These are phyloP conservation scores for Scedosporium apiospermum DNA, from an alignment of 2,329 filamentous ascomycete species.

Conservation along the genomic window DNA sequence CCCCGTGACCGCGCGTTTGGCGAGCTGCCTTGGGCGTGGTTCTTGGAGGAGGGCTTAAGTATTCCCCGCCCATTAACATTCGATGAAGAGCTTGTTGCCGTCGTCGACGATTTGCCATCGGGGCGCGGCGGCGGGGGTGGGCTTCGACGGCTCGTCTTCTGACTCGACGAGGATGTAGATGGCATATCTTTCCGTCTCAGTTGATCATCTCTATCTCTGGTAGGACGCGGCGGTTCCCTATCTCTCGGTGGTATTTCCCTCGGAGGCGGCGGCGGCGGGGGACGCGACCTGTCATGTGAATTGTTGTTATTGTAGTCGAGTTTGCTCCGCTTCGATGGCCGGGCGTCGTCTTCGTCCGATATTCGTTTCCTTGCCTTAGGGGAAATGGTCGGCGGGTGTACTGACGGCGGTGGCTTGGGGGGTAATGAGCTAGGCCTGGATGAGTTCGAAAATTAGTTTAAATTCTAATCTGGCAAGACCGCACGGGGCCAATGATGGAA, in stretches of 20 bases:
- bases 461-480: background rate
- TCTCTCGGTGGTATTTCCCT: background rate
- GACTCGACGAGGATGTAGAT: background rate
- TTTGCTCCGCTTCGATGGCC: slow-evolving; percentile 5
- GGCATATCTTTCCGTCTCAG: background rate
- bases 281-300: background rate
- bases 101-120: slow-evolving; percentile 22
- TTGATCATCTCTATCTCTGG: background rate
- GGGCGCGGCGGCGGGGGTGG: background rate
- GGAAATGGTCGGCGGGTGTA: background rate
- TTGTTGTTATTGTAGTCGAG: background rate
- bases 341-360: slow-evolving; percentile 5
- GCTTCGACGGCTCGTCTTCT: background rate
- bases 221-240: background rate
- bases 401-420: slow-evolving; percentile 4
- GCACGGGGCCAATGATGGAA: background rate
- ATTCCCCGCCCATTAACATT: slow-evolving; percentile 24
- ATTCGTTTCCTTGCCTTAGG: background rate
- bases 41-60: slow-evolving; percentile 19
- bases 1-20: slow-evolving; percentile 27
- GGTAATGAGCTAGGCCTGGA: slow-evolving; percentile 3
- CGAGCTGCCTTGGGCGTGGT: slow-evolving; percentile 19
- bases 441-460: background rate
- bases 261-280: too few species aligned
- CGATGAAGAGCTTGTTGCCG: slow-evolving; percentile 20